Percentiles rank a stretch among this genome's conserved stretches.
These are phyloP conservation scores for Epichloe brachyelytri DNA, from an alignment of 2,329 filamentous ascomycete species.

Conservation along the genomic window DNA sequence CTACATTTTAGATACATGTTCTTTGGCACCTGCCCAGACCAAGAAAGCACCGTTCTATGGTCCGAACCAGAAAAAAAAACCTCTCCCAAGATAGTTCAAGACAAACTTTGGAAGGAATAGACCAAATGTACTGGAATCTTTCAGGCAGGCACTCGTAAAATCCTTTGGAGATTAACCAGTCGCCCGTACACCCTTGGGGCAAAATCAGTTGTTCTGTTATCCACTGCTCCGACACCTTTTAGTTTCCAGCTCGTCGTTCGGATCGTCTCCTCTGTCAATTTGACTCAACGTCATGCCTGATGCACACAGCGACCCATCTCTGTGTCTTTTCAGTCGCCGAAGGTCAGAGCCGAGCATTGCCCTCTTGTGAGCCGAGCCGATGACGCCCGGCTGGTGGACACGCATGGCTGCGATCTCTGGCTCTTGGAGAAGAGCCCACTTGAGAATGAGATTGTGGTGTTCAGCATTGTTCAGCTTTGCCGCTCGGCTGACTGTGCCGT, in stretches of 20 bases:
- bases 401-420: conserved; percentile 1
- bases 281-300: background rate
- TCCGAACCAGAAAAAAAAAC: too few species aligned
- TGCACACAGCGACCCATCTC: background rate
- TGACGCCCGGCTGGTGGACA: background rate
- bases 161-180: too few species aligned
- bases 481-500: background rate
- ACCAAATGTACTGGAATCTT: too few species aligned
- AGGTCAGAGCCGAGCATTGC: background rate
- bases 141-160: too few species aligned
- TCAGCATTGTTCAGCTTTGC: background rate
- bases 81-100: too few species aligned
- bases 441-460: conserved; percentile 1
- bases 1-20: background rate
- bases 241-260: background rate
- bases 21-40: background rate
- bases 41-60: too few species aligned
- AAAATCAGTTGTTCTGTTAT: background rate
- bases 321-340: background rate
- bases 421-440: conserved; percentile 3
- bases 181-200: too few species aligned
- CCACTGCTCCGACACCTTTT: background rate
- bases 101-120: too few species aligned
- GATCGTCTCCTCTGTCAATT: too few species aligned
- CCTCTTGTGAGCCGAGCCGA: background rate